phyloP scores from a whole-genome alignment of 2,329 filamentous ascomycete species.

The Beauveria sp. region DNA sequence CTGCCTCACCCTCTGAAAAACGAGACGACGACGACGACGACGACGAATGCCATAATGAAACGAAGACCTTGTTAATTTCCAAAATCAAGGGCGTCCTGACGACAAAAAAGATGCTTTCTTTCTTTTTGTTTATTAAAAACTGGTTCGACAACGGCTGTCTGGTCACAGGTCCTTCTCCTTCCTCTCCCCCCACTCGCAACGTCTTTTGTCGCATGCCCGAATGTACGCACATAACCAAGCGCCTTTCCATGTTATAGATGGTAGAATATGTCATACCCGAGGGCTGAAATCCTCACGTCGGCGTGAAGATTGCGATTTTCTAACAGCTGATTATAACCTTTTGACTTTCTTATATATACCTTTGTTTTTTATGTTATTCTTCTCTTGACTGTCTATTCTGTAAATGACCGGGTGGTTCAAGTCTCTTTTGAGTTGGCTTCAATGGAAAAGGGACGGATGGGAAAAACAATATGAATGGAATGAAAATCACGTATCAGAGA shows the following conservation, averaged over 20 bases:
- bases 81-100: not conserved
- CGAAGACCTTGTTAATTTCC: not conserved
- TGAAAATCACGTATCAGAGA: not conserved
- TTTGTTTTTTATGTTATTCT: not conserved
- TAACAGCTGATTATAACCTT: not conserved
- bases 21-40: conserved; percentile 10
- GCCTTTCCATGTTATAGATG: conserved; percentile 3
- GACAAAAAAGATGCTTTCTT: not conserved
- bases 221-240: not conserved
- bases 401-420: not conserved
- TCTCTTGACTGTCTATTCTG: not conserved
- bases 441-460: not conserved
- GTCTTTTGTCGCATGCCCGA: not conserved
- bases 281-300: not conserved
- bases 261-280: conserved; percentile 11
- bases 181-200: not conserved
- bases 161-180: not conserved
- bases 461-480: not conserved
- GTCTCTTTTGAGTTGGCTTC: not conserved
- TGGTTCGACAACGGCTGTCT: conserved; percentile 6
- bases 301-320: conserved; percentile 3
- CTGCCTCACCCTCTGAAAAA: not conserved
- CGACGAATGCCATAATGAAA: conserved; percentile 9
- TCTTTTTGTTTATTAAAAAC: conserved; percentile 2
- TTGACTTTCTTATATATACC: conserved; percentile 1